Percentiles rank a stretch among this genome's conserved stretches.
Evolutionary conservation across 768 basidiomycete genomes (phyloP).

Genomic region (Hypholoma sublateritium): DNA sequence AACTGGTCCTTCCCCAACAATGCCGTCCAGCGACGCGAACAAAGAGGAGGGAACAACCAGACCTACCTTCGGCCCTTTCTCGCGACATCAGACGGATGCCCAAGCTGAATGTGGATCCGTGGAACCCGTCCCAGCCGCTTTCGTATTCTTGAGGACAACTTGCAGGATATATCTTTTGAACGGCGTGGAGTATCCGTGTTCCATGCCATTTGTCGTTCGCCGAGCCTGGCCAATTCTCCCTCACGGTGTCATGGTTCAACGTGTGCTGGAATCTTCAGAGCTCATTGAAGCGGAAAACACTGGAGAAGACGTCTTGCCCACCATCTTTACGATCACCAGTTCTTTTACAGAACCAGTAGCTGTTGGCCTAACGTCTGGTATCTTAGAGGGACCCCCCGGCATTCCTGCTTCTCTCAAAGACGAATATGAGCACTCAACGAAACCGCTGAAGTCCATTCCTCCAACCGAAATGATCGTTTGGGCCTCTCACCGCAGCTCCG

Average conservation of each 20-base stretch:
- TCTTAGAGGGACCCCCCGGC: constrained; percentile 45
- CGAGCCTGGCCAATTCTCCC: constrained; percentile 79
- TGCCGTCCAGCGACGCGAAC: constrained; percentile 29
- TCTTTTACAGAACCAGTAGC: constrained; percentile 75
- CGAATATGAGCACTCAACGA: constrained; percentile 51
- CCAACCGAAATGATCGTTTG: constrained; percentile 67
- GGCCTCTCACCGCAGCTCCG: constrained; percentile 48
- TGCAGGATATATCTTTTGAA: constrained; percentile 71
- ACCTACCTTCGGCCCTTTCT: constrained; percentile 58
- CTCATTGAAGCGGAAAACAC: constrained; percentile 62
- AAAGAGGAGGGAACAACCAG: constrained; percentile 23
- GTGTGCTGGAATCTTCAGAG: constrained; percentile 68
- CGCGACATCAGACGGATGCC: constrained; percentile 38
- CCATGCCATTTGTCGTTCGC: constrained; percentile 78
- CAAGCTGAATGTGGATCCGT: constrained; percentile 30
- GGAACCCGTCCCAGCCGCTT: constrained; percentile 56
- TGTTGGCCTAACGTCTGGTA: constrained; percentile 65
- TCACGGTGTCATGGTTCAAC: constrained; percentile 78
- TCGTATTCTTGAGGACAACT: constrained; percentile 75
- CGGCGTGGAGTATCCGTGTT: constrained; percentile 74
- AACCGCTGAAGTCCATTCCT: constrained; percentile 54
- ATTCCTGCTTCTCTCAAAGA: constrained; percentile 44
- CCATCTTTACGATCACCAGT: constrained; percentile 76
- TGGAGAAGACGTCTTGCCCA: constrained; percentile 71
- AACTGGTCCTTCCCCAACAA: constrained; percentile 24